These are phyloP conservation scores for Naganishia vaughanmartiniae DNA, from an alignment of 768 basidiomycete genomes.

Conservation along the genomic window DNA sequence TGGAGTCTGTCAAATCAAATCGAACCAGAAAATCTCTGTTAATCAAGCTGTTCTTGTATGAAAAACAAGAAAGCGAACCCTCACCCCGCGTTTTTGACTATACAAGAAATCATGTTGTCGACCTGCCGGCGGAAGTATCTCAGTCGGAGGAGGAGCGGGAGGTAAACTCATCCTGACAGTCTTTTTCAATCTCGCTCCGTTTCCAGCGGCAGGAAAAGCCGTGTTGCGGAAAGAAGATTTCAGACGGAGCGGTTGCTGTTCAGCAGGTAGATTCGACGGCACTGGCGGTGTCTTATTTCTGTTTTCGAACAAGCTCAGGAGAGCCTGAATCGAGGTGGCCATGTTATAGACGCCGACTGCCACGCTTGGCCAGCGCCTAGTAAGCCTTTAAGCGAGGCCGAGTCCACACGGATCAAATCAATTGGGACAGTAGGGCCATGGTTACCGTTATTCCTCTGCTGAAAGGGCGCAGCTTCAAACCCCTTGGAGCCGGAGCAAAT, in stretches of 20 bases:
- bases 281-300: not conserved
- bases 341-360: not conserved
- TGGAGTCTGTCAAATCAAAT: not conserved
- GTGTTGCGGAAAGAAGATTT: constrained; percentile 12
- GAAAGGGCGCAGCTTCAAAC: not conserved
- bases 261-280: not conserved
- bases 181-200: not conserved
- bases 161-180: constrained; percentile 10
- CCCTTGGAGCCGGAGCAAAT: not conserved
- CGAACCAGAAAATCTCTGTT: not conserved
- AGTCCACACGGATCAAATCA: not conserved
- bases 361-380: not conserved
- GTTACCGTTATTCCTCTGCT: not conserved
- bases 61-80: not conserved
- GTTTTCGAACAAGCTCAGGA: not conserved
- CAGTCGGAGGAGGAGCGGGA: not conserved
- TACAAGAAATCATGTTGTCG: constrained; percentile 13
- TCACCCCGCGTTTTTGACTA: not conserved
- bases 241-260: not conserved
- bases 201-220: not conserved
- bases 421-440: not conserved
- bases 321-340: not conserved
- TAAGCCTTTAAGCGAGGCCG: not conserved
- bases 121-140: not conserved
- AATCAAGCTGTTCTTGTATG: not conserved